Conservation (phyloP, 768 basidiomycete species). For the Phanerodontia chrysosporium region DNA sequence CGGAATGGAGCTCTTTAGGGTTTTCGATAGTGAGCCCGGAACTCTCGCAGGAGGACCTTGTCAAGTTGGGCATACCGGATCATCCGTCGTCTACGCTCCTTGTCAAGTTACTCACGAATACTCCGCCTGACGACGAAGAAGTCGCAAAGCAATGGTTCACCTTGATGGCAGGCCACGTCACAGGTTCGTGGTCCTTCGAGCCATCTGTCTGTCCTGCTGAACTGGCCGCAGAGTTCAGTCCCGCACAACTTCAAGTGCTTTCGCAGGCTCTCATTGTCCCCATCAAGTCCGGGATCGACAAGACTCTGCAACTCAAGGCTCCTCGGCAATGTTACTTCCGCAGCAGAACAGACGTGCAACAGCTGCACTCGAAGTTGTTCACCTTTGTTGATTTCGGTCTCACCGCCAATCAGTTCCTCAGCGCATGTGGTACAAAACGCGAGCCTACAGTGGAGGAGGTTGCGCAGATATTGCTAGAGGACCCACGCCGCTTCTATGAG, state of each 20-base stretch:
- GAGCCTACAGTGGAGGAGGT: constrained; percentile 87
- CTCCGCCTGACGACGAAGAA: constrained; percentile 49
- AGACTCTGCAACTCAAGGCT: constrained; percentile 39
- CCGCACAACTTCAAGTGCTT: constrained; percentile 50
- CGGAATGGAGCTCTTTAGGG: constrained; percentile 70
- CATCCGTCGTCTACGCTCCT: constrained; percentile 65
- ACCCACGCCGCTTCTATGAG: constrained; percentile 69
- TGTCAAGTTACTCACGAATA: constrained; percentile 51
- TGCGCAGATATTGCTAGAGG: constrained; percentile 58
- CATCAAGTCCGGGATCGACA: constrained; percentile 27
- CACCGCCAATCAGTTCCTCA: constrained; percentile 78
- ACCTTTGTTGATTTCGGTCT: constrained; percentile 86
- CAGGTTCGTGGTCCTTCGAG: constrained; percentile 40
- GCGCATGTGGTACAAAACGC: constrained; percentile 80
- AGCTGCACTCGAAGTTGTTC: constrained; percentile 79
- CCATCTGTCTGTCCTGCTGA: background rate
- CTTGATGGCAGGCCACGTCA: constrained; percentile 57
- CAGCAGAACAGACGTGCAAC: constrained; percentile 42
- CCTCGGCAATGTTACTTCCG: constrained; percentile 72
- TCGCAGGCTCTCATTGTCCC: constrained; percentile 68
- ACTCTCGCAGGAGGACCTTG: constrained; percentile 45
- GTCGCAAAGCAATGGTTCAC: constrained; percentile 67
- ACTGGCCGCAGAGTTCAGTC: constrained; percentile 48
- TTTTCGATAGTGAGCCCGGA: constrained; percentile 62
- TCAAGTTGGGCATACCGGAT: constrained; percentile 64